Percentiles rank a stretch among this genome's conserved stretches.
Conservation (phyloP, 805 yeast species). For the Yamadazyma akitaensis region DNA sequence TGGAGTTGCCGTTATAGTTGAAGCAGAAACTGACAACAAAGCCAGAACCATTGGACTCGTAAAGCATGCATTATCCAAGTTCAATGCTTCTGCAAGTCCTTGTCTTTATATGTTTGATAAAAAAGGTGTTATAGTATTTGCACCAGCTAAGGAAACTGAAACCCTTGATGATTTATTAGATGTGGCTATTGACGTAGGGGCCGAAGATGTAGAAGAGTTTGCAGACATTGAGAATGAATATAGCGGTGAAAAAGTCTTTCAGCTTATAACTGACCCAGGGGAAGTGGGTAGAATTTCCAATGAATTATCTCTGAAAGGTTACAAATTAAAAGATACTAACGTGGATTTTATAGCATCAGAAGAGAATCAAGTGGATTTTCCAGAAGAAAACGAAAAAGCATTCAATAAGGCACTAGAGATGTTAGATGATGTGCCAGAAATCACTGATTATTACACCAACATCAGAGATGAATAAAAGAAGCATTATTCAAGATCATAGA, state of each 20-base stretch:
- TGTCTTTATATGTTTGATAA: conserved; percentile 74
- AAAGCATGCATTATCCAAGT: conserved; percentile 69
- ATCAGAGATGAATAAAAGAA: conserved; percentile 31
- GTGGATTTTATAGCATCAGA: conserved; percentile 63
- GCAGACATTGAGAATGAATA: conserved; percentile 42
- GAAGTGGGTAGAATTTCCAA: conserved; percentile 63
- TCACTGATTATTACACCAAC: conserved; percentile 75
- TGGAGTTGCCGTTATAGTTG: conserved; percentile 81
- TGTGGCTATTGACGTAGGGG: conserved; percentile 69
- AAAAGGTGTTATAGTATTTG: conserved; percentile 65
- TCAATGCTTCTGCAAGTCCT: conserved; percentile 70
- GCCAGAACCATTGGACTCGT: conserved; percentile 75
- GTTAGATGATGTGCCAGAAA: conserved; percentile 80
- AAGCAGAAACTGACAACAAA: conserved; percentile 86
- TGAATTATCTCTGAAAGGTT: conserved; percentile 48
- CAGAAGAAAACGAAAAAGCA: conserved; percentile 48
- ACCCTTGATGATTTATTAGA: conserved; percentile 70
- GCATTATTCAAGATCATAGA: not conserved
- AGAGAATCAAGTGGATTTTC: conserved; percentile 55
- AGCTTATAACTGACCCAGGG: conserved; percentile 60
- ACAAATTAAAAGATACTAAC: conserved; percentile 66
- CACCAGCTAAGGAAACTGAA: conserved; percentile 30
- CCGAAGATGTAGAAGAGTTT: conserved; percentile 69
- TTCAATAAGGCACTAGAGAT: conserved; percentile 55
- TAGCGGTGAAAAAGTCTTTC: conserved; percentile 28